Evolutionary conservation across 441 rosid genomes (phyloP), one percentile per base, ranked within the genome.

Genomic region (Erodium moschatum): DNA sequence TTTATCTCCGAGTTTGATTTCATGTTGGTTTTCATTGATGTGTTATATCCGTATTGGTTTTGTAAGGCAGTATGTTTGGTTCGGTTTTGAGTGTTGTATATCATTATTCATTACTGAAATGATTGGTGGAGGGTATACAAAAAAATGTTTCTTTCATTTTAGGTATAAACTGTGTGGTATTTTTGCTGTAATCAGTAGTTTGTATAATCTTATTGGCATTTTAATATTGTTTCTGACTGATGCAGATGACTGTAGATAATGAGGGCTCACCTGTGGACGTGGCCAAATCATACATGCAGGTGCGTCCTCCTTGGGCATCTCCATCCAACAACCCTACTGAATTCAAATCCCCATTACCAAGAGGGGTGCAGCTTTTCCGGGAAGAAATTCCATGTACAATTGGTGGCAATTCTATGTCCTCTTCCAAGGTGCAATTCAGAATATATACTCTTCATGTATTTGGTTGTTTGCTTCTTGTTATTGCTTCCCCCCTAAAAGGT

Each of bases 241-340:
- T 69, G 67, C 85, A 92, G 98, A 81, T 69, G 50, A 64, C 73
- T 61, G 89, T 81, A 72, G 86, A 74, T 64, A 89, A 85, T 73
- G 74, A 31, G 16, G 90, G 89, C 38, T 89, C 92, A 61, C 98
- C 97, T 12, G 92, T 82, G 63, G 89, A 87, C 64, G 48, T 89
- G 79, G 97, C 96, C 76, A 91, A 81, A 84, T 85, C 89, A 27
- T 93, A 80, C 76, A 93, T 91, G 97, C 89, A 24, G 76, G 81
- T 76, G 48, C 87, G 90, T 54, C 85, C 86, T 63, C 80, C 88
- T 7, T 87, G 95, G 95, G 83, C 89, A 65, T 87, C 97, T 74
- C 91, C 90, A 6, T 72, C 85, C 42, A 70, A 24, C 6, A 84
- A 71, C 63, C 74, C 67, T 66, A 76, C 64, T 50, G 88, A 79